Base-by-base conservation (phyloP, 345 rosid genomes). In the Viola odorata region DNA sequence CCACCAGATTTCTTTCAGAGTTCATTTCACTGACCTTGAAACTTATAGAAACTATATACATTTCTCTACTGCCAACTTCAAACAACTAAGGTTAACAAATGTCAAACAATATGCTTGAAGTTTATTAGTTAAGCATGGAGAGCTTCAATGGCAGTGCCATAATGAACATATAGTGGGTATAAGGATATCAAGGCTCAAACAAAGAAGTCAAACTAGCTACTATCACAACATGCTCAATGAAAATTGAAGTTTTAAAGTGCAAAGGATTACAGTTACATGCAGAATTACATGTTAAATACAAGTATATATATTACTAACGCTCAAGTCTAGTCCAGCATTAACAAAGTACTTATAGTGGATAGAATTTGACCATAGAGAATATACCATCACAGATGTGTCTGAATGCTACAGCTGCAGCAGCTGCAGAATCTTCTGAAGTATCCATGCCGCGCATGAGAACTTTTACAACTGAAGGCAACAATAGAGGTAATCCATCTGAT, bases 401-500 rank as follows among this genome's bases (percentile, higher is more conserved):
- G 79, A 94, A 94, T 63, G 99, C 97, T 75, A 91, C 66, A 74
- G 99, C 95, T 48, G 99, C 99, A 69, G 99, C 91, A 8, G 99
- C 99, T 16, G 97, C 99, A 40, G 95, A 88, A 74, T 94, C 97
- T 81, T 94, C 96, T 40, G 95, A 90, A 61, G 80, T 82, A 63
- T 90, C 85, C 99, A 94, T 89, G 82, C 95, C 96, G 16, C 74
- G 84, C 82, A 86, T 75, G 57, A 91, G 96, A 69, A 89, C 76
- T 57, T 70, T 77, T 66, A 89, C 83, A 47, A 91, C 79, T 14
- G 85, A 83, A 51, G 97, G 83, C 76, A 95, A 78, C 76, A 95
- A 78, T 70, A 85, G 70, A 65, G 96, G 81, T 58, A 80, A 74
- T 63, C 85, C 88, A 75, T 78, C 81, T 63, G 91, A 79, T 55